Conservation (phyloP, 352 stramenopile genomes). For the Elongisporangium undulatum region DNA sequence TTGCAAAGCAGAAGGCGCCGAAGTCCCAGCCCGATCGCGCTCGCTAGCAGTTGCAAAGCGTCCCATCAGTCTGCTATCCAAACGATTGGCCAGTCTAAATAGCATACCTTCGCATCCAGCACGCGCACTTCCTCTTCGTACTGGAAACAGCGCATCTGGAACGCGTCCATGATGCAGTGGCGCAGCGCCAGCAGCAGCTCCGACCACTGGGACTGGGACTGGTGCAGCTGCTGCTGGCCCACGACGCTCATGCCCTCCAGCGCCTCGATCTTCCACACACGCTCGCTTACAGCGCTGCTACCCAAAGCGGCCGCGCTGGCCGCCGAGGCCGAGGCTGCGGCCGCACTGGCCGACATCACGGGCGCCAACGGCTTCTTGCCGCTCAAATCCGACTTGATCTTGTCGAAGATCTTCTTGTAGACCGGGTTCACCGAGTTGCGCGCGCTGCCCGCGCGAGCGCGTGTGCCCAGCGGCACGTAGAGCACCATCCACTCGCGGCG, state of each 20-base stretch:
- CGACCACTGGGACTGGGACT: conserved; percentile 73
- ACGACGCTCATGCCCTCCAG: conserved; percentile 67
- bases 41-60: conserved; percentile 16
- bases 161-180: conserved; percentile 81
- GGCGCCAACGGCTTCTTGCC: conserved; percentile 27
- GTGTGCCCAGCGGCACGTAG: conserved; percentile 82
- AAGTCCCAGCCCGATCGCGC: conserved; percentile 61
- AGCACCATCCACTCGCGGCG: conserved; percentile 77
- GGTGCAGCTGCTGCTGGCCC: conserved; percentile 71
- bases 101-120: conserved; percentile 52
- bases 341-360: conserved; percentile 10
- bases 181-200: conserved; percentile 60
- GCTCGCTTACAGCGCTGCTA: conserved; percentile 22
- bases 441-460: conserved; percentile 28
- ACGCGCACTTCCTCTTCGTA: conserved; percentile 71
- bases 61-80: background rate
- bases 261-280: conserved; percentile 84
- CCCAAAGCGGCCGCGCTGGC: conserved; percentile 3
- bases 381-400: conserved; percentile 56
- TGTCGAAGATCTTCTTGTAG: conserved; percentile 82
- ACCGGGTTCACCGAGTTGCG: conserved; percentile 31
- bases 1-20: conserved; percentile 72
- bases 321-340: conserved; percentile 1
- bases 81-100: background rate
- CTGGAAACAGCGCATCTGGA: conserved; percentile 71